Evolutionary conservation across 2,329 filamentous ascomycete genomes (phyloP).

Genomic region (Pseudogymnoascus sp.): DNA sequence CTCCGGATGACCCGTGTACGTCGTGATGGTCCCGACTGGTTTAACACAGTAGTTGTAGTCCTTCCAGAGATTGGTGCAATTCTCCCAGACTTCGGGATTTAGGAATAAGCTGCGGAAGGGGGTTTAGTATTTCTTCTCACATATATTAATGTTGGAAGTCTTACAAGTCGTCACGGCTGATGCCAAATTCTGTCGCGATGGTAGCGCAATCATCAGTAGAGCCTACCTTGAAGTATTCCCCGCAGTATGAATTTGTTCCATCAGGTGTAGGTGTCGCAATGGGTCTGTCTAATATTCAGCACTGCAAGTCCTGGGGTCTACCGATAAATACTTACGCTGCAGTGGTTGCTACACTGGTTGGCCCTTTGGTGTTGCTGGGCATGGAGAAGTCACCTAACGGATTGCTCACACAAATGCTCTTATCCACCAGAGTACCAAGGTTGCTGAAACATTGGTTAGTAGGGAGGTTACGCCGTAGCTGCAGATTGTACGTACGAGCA

Average conservation of each 20-base stretch:
- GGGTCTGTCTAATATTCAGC: background rate
- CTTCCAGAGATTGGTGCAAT: background rate
- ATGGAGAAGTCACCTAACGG: background rate
- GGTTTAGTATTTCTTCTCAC: background rate
- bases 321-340: background rate
- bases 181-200: background rate
- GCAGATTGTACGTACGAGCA: background rate
- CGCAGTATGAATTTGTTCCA: conserved; percentile 5
- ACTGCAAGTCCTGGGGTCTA: background rate
- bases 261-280: conserved; percentile 15
- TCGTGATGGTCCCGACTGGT: background rate
- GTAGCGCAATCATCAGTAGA: background rate
- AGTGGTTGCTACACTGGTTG: background rate
- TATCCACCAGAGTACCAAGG: background rate
- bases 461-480: background rate
- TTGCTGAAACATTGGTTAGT: background rate
- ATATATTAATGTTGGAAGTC: background rate
- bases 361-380: background rate
- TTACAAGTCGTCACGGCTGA: background rate
- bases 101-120: background rate
- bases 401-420: background rate
- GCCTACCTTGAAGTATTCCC: background rate
- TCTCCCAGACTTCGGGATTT: background rate
- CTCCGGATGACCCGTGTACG: background rate
- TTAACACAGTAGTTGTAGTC: background rate